phyloP scores from a whole-genome alignment of 148 eudicot species.

The Chenopodium album region DNA sequence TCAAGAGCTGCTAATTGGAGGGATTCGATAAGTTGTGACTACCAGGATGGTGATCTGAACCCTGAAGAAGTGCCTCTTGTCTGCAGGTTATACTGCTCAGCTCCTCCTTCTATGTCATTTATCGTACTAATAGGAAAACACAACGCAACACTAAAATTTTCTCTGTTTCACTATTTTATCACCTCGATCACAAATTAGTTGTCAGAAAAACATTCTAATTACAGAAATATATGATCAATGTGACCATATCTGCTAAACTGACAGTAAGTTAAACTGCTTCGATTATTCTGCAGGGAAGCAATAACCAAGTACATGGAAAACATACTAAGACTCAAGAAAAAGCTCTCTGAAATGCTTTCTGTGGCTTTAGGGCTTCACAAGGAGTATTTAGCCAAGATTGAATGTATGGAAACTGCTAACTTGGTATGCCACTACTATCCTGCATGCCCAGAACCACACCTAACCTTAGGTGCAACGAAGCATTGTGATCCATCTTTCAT shows the following conservation, averaged over 20 bases:
- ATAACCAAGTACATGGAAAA: slow-evolving; percentile 38
- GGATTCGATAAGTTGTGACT: slow-evolving; percentile 48
- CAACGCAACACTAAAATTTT: neutral
- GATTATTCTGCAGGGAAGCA: slow-evolving; percentile 34
- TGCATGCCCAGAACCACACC: slow-evolving; percentile 51
- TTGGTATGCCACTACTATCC: slow-evolving; percentile 51
- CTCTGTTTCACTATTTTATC: neutral
- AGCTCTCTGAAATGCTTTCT: slow-evolving; percentile 37
- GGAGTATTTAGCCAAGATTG: slow-evolving; percentile 38
- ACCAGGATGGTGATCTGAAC: slow-evolving; percentile 40
- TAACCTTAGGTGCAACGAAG: slow-evolving; percentile 43
- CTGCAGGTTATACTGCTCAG: slow-evolving; percentile 40
- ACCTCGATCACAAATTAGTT: neutral
- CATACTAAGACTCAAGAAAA: slow-evolving; percentile 40
- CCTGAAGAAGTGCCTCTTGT: slow-evolving; percentile 43
- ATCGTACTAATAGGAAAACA: neutral
- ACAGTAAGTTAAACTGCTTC: neutral
- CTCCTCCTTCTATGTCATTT: neutral
- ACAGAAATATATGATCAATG: neutral
- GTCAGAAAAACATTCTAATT: too few relatives aligned
- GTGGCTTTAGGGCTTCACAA: slow-evolving; percentile 41
- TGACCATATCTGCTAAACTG: neutral
- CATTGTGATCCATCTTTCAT: slow-evolving; percentile 56
- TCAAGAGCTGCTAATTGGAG: slow-evolving; percentile 51
- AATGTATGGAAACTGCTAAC: slow-evolving; percentile 45